phyloP scores from a whole-genome alignment of 2,329 filamentous ascomycete species.

The Botrytis byssoidea region DNA sequence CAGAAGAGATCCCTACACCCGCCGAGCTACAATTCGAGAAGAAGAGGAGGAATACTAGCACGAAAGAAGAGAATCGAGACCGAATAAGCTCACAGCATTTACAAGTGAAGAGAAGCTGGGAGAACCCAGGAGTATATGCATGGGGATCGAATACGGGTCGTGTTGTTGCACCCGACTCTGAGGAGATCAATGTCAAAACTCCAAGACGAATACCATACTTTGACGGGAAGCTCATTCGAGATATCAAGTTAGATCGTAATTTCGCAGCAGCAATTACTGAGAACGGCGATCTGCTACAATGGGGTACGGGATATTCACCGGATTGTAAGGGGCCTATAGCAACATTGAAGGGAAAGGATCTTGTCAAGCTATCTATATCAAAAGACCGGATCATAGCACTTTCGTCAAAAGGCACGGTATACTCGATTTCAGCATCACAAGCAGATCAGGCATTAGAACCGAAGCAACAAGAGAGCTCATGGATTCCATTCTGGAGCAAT shows the following conservation, averaged over 20 bases:
- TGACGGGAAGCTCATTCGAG: conserved; percentile 77
- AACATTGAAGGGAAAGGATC: conserved; percentile 79
- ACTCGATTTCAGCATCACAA: conserved; percentile 77
- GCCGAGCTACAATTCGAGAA: conserved; percentile 68
- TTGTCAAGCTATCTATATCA: conserved; percentile 74
- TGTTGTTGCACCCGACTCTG: conserved; percentile 81
- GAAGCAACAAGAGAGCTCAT: conserved; percentile 62
- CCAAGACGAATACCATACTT: conserved; percentile 80
- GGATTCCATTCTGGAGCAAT: conserved; percentile 72
- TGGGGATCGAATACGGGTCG: conserved; percentile 87
- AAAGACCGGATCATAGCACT: conserved; percentile 80
- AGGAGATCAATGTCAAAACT: conserved; percentile 74
- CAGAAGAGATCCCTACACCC: conserved; percentile 35
- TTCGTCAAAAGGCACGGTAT: conserved; percentile 71
- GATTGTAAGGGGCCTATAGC: conserved; percentile 60
- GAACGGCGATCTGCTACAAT: conserved; percentile 85
- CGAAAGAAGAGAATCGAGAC: conserved; percentile 71
- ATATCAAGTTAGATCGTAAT: conserved; percentile 78
- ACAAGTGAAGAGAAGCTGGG: conserved; percentile 80
- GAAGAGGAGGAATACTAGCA: conserved; percentile 53
- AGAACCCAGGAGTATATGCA: conserved; percentile 83
- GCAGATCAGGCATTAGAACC: conserved; percentile 65
- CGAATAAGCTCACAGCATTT: conserved; percentile 80
- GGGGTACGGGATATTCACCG: conserved; percentile 76
- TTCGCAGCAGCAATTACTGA: conserved; percentile 88